Base-by-base conservation (phyloP, 192 early-diverging fungal genomes). In the Piromyces finnis region DNA sequence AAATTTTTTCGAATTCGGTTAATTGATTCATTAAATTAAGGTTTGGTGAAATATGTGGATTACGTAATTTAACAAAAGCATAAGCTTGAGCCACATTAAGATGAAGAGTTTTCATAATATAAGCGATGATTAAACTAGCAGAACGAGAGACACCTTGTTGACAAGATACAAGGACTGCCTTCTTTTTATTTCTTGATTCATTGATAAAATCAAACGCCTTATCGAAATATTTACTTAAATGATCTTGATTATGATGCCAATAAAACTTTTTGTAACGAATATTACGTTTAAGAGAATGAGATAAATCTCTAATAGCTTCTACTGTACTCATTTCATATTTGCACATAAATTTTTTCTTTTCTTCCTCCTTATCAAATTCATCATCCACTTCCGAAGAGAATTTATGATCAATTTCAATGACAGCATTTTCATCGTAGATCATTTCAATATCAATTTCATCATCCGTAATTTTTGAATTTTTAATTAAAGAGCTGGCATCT, bases 91-190 rank as follows among this genome's bases (percentile, higher is more conserved):
- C 83, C 30, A 94, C 85, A 4, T 85, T 82, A 83, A 93, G 81
- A 0, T 82, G 81, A 82, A 88, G 83, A 0, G 88, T 86, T 28
- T 90, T 87, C 94, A 97, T 97, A 79, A 95, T 92, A 85, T 94
- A 96, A 5, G 93, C 94, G 79, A 97, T 94, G 17, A 96, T 89
- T 77, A 97, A 83, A 0, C 91, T 89, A 13, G 95, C 95, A 28
- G 94, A 96, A 78, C 96, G 86, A 28, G 96, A 94, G 28, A 97
- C 91, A 30, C 96, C 96, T 81, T 93, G 87, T 82, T 95, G 93
- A 87, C 96, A 97, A 81, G 94, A 92, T 14, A 97, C 92, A 22
- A 97, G 86, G 15, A 97, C 80, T 27, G 80, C 27, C 29, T 12
- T 22, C 37, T 28, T 14, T 78, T 59, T 14, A 77, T 29, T 59